Evolutionary conservation across 768 basidiomycete genomes (phyloP), one percentile per base, ranked within the genome.

Genomic region (Rhizopogon roseolus): DNA sequence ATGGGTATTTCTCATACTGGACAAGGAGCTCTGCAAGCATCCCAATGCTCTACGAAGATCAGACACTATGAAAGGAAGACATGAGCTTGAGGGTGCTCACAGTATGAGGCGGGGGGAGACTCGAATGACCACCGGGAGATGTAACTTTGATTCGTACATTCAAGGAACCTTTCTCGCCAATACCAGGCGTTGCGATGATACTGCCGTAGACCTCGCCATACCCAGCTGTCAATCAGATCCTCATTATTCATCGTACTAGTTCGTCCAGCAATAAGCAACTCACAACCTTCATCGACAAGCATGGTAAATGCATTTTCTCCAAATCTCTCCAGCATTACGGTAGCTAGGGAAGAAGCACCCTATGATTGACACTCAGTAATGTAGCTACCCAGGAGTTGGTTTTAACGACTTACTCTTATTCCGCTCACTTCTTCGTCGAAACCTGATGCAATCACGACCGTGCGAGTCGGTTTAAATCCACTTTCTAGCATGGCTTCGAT

Each of bases 231-330:
- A 34, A 49, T 14, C 25, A 32, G 14, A 10, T 14, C n/a, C 41
- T 7, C 4, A 3, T 52, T 19, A 49, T 19, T 28, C 22, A 29
- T 53, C 16, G 17, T 27, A 16, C n/a, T n/a, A 36, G 32, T 14
- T 13, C 13, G 46, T 32, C 9, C 13, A 37, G 27, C 16, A 52
- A 29, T 22, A 16, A 10, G 29, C 22, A 13, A 70, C 72, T 59
- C 65, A 81, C 88, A 80, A 44, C 92, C 91, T 75, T 96, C 93
- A 62, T 96, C 93, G n/a, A 96, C 75, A 41, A 94, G 67, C 60
- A 93, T 74, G 0, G 87, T 80, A 64, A 93, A 81, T 5, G 78
- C 77, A 62, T 90, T 66, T 48, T 79, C 63, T n/a, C 91, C 91
- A 63, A 88, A 93, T 3, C 70, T 73, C 3, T 73, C 56, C 42